A percentile compares a stretch with the other conserved stretches of the same genome.
Conservation (phyloP, 805 yeast species). For the Nakazawaea pomicola region DNA sequence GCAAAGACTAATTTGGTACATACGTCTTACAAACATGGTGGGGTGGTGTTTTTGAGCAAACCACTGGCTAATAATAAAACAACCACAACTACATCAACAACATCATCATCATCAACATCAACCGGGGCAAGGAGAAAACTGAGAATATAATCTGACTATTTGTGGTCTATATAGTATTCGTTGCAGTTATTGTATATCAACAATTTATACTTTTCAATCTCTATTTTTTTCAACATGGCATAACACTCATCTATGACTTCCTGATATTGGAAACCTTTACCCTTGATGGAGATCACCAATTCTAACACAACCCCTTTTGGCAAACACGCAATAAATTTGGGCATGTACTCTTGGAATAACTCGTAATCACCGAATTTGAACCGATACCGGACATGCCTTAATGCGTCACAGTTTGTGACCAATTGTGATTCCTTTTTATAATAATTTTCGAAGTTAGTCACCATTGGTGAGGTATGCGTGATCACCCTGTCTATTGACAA, state of each 20-base stretch:
- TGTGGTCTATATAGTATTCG: neutral
- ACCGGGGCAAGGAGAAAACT: neutral
- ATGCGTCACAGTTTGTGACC: neutral
- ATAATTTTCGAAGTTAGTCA: neutral
- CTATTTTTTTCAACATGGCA: neutral
- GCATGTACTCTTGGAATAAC: neutral
- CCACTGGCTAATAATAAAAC: neutral
- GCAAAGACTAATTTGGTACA: conserved; percentile 13
- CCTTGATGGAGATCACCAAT: conserved; percentile 1
- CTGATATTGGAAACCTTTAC: neutral
- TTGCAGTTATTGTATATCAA: conserved; percentile 4
- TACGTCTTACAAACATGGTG: conserved; percentile 10
- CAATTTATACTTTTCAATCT: neutral
- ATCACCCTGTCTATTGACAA: conserved; percentile 2
- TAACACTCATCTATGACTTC: conserved; percentile 3
- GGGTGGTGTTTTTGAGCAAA: conserved; percentile 1
- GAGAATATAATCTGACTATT: neutral
- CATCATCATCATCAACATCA: no score
- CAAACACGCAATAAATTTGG: neutral
- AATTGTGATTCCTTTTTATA: neutral
- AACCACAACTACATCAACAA: neutral
- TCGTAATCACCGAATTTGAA: neutral
- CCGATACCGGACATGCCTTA: neutral
- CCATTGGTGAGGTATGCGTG: neutral
- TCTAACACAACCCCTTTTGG: neutral